A percentile compares a stretch with the other conserved stretches of the same genome.
Conservation (phyloP, 768 basidiomycete species). For the Termitomyces sp. region DNA sequence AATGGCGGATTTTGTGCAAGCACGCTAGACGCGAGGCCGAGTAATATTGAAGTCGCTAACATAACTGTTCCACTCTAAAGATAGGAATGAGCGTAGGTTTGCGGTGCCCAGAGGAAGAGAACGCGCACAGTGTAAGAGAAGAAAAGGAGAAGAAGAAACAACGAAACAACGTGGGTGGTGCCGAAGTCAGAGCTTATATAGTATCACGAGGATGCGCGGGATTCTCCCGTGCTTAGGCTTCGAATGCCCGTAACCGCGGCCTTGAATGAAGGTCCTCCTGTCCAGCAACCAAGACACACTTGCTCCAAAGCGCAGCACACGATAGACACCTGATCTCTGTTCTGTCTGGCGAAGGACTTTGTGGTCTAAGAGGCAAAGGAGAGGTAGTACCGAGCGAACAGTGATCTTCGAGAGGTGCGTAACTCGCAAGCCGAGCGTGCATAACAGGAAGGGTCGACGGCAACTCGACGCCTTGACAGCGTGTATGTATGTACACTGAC, state of each 20-base stretch:
- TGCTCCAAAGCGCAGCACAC: constrained; percentile 1
- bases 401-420: no score
- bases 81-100: not conserved
- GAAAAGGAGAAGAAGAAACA: constrained; percentile 7
- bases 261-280: not conserved
- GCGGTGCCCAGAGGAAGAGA: not conserved
- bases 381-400: not conserved
- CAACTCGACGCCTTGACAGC: not conserved
- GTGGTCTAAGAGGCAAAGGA: not conserved
- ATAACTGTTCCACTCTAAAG: not conserved
- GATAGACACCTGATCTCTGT: not conserved
- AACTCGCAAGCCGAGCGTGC: not conserved
- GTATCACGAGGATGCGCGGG: constrained; percentile 9
- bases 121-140: not conserved
- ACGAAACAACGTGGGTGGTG: not conserved
- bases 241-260: not conserved
- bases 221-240: constrained; percentile 11
- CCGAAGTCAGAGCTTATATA: constrained; percentile 3
- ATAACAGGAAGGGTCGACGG: not conserved
- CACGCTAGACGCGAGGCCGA: not conserved
- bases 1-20: constrained; percentile 3
- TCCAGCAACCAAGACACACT: not conserved
- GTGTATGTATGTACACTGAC: not conserved
- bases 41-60: constrained; percentile 1
- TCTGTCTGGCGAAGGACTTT: not conserved